Percentiles rank a stretch among this genome's conserved stretches.
phyloP scores from a whole-genome alignment of 345 rosid genomes.

The Adansonia digitata region DNA sequence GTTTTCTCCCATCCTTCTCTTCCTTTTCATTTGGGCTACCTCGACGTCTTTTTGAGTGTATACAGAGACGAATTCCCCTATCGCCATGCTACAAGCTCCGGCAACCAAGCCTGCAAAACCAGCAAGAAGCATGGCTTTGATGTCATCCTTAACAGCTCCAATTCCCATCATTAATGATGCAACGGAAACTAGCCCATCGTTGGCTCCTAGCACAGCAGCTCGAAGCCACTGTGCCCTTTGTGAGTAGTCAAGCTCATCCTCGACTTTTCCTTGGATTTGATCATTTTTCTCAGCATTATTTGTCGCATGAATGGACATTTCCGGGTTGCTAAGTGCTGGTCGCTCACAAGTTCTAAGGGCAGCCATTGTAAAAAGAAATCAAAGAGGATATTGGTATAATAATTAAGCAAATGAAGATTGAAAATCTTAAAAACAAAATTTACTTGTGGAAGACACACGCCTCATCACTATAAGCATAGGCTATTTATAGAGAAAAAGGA shows the following conservation, averaged over 20 bases:
- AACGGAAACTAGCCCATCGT: slow-evolving; percentile 72
- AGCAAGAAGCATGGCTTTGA: slow-evolving; percentile 55
- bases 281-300: too few relatives aligned
- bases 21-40: slow-evolving; percentile 42
- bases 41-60: slow-evolving; percentile 63
- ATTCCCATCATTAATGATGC: slow-evolving; percentile 84
- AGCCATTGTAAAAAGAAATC: too few relatives aligned
- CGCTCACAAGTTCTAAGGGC: too few relatives aligned
- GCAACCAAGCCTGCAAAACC: slow-evolving; percentile 70
- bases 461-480: too few relatives aligned
- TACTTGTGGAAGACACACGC: too few relatives aligned
- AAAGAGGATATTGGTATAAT: too few relatives aligned
- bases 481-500: too few relatives aligned
- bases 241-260: slow-evolving; percentile 36
- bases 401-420: too few relatives aligned
- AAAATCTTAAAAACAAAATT: too few relatives aligned
- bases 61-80: slow-evolving; percentile 76
- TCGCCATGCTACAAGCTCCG: slow-evolving; percentile 80
- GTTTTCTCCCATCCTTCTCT: slow-evolving; percentile 6
- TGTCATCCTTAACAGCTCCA: slow-evolving; percentile 59
- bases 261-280: too few relatives aligned
- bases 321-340: too few relatives aligned
- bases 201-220: slow-evolving; percentile 77
- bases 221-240: slow-evolving; percentile 79
- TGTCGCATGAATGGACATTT: too few relatives aligned